Evolutionary conservation across 2,329 filamentous ascomycete species (phyloP).

Genomic region (Alternaria burnsii): DNA sequence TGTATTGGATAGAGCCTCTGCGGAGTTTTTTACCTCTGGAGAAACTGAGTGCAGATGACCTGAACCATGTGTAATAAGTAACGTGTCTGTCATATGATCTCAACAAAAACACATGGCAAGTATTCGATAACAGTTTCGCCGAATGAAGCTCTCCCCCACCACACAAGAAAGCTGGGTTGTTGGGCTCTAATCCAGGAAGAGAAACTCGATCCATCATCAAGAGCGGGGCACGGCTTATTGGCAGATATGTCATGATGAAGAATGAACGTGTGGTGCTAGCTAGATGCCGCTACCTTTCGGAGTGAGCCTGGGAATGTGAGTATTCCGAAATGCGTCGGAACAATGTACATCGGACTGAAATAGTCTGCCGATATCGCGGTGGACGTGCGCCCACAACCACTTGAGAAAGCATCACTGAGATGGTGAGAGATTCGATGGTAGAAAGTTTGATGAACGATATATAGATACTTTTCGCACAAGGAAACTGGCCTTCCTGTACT

Average conservation of each 20-base stretch:
- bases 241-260: constrained; percentile 1
- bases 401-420: not conserved
- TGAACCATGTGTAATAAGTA: not conserved
- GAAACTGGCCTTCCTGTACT: not conserved
- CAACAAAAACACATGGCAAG: not conserved
- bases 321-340: not conserved
- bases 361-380: not conserved
- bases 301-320: not conserved
- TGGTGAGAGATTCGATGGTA: not conserved
- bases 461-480: not conserved
- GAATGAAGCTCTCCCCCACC: not conserved
- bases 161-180: not conserved
- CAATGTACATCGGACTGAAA: not conserved
- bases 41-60: not conserved
- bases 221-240: constrained; percentile 5
- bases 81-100: not conserved
- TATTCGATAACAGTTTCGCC: not conserved
- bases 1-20: not conserved
- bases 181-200: constrained; percentile 1
- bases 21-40: too few species aligned
- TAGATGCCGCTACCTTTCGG: not conserved
- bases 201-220: not conserved
- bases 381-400: not conserved
- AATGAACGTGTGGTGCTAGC: not conserved
- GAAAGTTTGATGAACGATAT: not conserved